These are phyloP conservation scores for Mortierella sp. DNA, from an alignment of 371 early-diverging fungal genomes.

Conservation along the genomic window DNA sequence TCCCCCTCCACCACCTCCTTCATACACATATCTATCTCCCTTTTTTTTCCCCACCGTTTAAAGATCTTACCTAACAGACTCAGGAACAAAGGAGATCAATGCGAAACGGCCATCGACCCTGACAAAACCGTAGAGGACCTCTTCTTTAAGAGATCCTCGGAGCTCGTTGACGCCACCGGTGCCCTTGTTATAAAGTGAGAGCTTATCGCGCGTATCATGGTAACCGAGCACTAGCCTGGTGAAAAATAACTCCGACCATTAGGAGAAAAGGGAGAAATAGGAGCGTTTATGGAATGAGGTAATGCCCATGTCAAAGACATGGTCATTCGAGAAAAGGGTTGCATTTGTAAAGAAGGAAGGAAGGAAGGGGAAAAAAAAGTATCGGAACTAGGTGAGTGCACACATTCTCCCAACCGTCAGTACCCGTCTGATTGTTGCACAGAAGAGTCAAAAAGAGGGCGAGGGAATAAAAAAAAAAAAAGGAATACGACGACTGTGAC, in stretches of 20 bases:
- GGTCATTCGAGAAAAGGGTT: not conserved
- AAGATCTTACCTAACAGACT: constrained; percentile 63
- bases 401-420: too few species aligned
- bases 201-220: constrained; percentile 66
- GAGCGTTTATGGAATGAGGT: too few species aligned
- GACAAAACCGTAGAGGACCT: constrained; percentile 68
- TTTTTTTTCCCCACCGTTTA: too few species aligned
- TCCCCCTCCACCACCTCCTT: too few species aligned
- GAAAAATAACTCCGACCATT: not conserved
- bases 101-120: constrained; percentile 66
- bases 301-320: not conserved
- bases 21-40: too few species aligned
- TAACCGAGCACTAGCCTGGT: constrained; percentile 73
- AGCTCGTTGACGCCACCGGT: constrained; percentile 66
- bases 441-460: too few species aligned
- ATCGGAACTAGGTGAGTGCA: too few species aligned
- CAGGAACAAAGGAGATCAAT: constrained; percentile 67
- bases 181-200: constrained; percentile 68
- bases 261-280: not conserved
- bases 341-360: not conserved
- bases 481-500: too few species aligned
- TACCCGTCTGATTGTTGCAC: too few species aligned
- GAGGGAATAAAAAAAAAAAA: not conserved
- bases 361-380: not conserved
- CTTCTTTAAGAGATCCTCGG: constrained; percentile 59